Evolutionary conservation across 495 filamentous ascomycete species (phyloP), one percentile per base, ranked within the genome.

Genomic region (Aspergillus funiculosus): DNA sequence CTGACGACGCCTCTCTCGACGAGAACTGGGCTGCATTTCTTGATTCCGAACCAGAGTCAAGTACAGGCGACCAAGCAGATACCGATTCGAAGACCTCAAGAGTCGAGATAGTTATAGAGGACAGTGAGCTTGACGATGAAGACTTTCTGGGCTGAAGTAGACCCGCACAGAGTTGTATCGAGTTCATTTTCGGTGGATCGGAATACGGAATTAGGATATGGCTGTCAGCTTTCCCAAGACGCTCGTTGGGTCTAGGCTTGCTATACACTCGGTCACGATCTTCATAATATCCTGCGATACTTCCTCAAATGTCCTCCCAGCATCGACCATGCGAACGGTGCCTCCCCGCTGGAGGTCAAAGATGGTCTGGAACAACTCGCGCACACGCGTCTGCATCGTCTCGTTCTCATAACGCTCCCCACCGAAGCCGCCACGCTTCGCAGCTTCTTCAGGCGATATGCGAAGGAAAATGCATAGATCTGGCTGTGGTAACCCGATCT

Each of bases 381-480:
- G 70, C 25, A 97, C 92, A 19, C 80, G 78, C 25, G 69, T 71
- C 62, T 97, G 92, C 81, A 95, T 86, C 53, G 84, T 75, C 41
- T 73, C 76, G 57, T 79, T 86, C 65, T 98, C 92, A 58, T 98
- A 97, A 39, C 86, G 76, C 68, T 98, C 92, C 6, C 73, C 75
- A 1, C 92, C 92, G 67, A 82, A 97, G 0, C 88, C 92, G 17
- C 88, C 89, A 13, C 92, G 72, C 52, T 75, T 71, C 1, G 77
- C 80, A 20, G 88, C 87, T 41, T 82, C 80, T 30, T 80, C 79
- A 25, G 84, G 72, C 7, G 82, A 79, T 35, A 97, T 74, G 48
- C 88, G 83, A 15, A 98, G 73, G 59, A 96, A 98, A 2, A 98
- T 51, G 18, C 90, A 89, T 7, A 88, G 56, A 65, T 98, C 92